Conservation (phyloP, 495 filamentous ascomycete genomes). For the Tirmania nivea region DNA sequence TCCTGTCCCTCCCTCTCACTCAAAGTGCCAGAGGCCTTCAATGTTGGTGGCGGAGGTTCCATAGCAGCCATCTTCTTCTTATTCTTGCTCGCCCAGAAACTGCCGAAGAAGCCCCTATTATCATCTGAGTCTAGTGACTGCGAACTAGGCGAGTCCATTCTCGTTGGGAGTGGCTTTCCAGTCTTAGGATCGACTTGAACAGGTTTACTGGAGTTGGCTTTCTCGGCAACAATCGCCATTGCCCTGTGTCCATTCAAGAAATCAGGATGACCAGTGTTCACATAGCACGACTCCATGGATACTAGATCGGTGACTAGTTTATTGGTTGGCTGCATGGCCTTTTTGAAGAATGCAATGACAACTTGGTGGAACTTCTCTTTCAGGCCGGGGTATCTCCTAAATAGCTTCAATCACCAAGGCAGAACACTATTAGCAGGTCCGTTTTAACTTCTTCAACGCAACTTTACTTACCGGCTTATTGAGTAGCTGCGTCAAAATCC, state of each 20-base stretch:
- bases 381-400: constrained; percentile 72
- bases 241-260: constrained; percentile 92
- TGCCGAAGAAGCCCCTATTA: constrained; percentile 74
- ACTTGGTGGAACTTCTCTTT: constrained; percentile 95
- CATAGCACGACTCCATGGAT: constrained; percentile 84
- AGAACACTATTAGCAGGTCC: no score
- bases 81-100: constrained; percentile 93
- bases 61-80: constrained; percentile 99
- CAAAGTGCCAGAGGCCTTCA: constrained; percentile 82
- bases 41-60: constrained; percentile 77
- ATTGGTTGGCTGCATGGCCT: constrained; percentile 89
- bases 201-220: constrained; percentile 55
- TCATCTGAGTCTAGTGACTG: constrained; percentile 31
- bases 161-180: constrained; percentile 61
- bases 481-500: constrained; percentile 78
- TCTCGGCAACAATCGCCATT: constrained; percentile 94
- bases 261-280: constrained; percentile 97
- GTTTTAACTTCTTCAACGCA: no score
- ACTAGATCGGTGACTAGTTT: constrained; percentile 91
- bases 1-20: constrained; percentile 84
- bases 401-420: constrained; percentile 26
- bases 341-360: constrained; percentile 94
- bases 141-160: constrained; percentile 40
- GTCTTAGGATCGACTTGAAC: constrained; percentile 98
- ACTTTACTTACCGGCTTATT: constrained; percentile 36